phyloP scores from a whole-genome alignment of 2,329 filamentous ascomycete genomes.

The Penicillium sp. region DNA sequence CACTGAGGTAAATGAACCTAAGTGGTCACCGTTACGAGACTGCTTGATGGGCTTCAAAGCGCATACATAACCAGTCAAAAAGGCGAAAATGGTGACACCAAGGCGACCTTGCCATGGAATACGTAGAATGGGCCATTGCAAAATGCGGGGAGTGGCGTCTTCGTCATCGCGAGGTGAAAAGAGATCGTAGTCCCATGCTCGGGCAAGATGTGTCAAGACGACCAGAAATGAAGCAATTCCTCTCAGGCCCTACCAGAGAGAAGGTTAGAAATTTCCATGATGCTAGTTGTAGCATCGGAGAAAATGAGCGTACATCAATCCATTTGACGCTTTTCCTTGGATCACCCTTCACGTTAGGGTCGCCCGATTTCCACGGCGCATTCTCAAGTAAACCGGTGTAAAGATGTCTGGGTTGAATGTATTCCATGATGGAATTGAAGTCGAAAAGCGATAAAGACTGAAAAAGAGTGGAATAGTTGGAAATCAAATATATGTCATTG shows the following conservation, averaged over 20 bases:
- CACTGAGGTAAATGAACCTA: conserved; percentile 55
- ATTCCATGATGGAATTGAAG: conserved; percentile 25
- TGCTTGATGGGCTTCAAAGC: conserved; percentile 62
- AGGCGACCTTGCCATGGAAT: conserved; percentile 62
- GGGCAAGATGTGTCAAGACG: conserved; percentile 59
- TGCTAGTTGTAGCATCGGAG: background rate
- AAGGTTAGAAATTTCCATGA: background rate
- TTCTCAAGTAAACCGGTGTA: conserved; percentile 32
- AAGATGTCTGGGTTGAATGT: conserved; percentile 27
- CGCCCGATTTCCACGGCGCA: conserved; percentile 31
- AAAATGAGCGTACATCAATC: conserved; percentile 22
- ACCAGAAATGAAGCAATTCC: conserved; percentile 62
- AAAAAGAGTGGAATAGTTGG: conserved; percentile 1
- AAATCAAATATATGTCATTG: conserved; percentile 18
- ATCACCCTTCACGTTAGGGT: conserved; percentile 25
- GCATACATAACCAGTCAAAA: conserved; percentile 63
- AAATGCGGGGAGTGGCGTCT: conserved; percentile 51
- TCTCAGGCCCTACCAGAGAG: conserved; percentile 53
- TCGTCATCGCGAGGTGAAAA: conserved; percentile 56
- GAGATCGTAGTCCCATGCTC: conserved; percentile 59
- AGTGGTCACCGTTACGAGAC: conserved; percentile 53
- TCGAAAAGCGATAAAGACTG: conserved; percentile 9
- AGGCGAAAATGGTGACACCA: conserved; percentile 63
- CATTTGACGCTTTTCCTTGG: conserved; percentile 29
- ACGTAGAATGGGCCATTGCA: conserved; percentile 59